phyloP scores from a whole-genome alignment of 1,284 basidiomycete species.

The Microbotryum scabiosae region DNA sequence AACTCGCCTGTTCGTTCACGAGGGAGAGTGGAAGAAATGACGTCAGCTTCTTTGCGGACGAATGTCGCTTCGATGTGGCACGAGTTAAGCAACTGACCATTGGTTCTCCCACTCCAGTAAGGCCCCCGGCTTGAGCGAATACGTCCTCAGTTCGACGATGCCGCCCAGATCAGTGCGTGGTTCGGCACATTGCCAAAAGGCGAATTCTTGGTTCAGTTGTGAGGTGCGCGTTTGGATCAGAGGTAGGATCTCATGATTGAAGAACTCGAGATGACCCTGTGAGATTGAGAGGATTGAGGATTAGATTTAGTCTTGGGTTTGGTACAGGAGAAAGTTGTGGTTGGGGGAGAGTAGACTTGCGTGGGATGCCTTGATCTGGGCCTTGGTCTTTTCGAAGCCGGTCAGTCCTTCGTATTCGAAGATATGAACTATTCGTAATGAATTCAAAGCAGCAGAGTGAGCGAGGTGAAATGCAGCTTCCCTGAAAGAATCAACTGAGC shows the following conservation, averaged over 20 bases:
- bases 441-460: too few relatives aligned
- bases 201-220: constrained; percentile 69
- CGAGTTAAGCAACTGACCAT: constrained; percentile 51
- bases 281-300: too few relatives aligned
- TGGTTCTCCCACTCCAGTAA: constrained; percentile 86
- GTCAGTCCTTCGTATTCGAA: constrained; percentile 83
- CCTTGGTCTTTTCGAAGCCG: constrained; percentile 54
- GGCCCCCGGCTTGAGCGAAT: constrained; percentile 62
- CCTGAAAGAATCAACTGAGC: not conserved
- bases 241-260: constrained; percentile 42
- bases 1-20: constrained; percentile 44
- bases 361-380: constrained; percentile 48
- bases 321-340: not conserved
- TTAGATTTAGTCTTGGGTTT: not conserved
- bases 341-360: constrained; percentile 23
- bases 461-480: not conserved
- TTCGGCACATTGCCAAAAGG: constrained; percentile 72
- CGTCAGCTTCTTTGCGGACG: too few relatives aligned
- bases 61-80: too few relatives aligned
- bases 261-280: constrained; percentile 59
- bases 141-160: constrained; percentile 80
- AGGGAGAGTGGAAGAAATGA: not conserved
- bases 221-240: constrained; percentile 50
- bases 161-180: constrained; percentile 78
- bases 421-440: constrained; percentile 71